phyloP scores from a whole-genome alignment of 495 filamentous ascomycete species.

The Podospora fimiseda region DNA sequence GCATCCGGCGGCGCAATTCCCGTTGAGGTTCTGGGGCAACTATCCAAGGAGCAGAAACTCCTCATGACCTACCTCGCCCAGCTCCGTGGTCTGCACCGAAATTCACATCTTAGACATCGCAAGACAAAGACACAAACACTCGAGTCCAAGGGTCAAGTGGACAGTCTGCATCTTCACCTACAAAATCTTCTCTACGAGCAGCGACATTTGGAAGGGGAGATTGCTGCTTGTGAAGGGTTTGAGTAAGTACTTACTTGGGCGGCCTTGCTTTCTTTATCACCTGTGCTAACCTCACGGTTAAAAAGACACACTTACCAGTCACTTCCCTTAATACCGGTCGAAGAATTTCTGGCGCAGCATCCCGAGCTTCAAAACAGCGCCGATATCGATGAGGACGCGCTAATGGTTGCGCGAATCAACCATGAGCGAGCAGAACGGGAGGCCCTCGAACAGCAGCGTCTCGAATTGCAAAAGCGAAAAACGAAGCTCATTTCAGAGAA shows the following conservation, averaged over 20 bases:
- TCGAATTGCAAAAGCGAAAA: slow-evolving; percentile 82
- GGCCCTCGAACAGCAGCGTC: slow-evolving; percentile 77
- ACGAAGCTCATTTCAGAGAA: slow-evolving; percentile 89
- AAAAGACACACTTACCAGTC: slow-evolving; percentile 78
- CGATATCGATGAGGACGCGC: slow-evolving; percentile 61
- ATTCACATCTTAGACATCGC: slow-evolving; percentile 71
- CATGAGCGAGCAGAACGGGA: slow-evolving; percentile 84
- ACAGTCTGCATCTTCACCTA: slow-evolving; percentile 81
- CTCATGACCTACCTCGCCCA: slow-evolving; percentile 74
- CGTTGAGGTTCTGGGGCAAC: slow-evolving; percentile 51
- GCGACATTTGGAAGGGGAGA: slow-evolving; percentile 82
- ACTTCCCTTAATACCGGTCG: slow-evolving; percentile 75
- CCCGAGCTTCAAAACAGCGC: slow-evolving; percentile 54
- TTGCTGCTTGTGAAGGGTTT: slow-evolving; percentile 82
- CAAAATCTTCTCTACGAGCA: slow-evolving; percentile 98
- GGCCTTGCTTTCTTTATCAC: not conserved
- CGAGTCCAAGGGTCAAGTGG: slow-evolving; percentile 83
- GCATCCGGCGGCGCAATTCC: slow-evolving; percentile 24
- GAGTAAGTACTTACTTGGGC: slow-evolving; percentile 65
- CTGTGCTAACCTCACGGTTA: not conserved
- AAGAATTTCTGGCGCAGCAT: slow-evolving; percentile 72
- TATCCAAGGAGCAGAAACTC: slow-evolving; percentile 71
- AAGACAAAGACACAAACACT: slow-evolving; percentile 82
- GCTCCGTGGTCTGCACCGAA: slow-evolving; percentile 74
- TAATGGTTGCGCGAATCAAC: slow-evolving; percentile 89